Base-by-base conservation (phyloP, 306 rosid species). In the Quercus ilex region DNA sequence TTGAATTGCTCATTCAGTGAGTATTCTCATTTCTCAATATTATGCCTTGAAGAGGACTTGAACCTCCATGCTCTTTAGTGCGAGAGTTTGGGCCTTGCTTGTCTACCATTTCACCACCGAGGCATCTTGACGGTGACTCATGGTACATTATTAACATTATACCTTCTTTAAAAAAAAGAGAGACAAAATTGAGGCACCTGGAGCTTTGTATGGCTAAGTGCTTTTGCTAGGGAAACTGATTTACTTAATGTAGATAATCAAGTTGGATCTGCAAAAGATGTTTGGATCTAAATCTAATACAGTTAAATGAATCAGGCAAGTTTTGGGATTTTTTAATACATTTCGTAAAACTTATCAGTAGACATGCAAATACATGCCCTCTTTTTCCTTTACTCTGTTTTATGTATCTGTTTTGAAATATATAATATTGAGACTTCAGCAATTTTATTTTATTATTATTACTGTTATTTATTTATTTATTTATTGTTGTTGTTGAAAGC, bases 241-340 rank as follows among this genome's bases (percentile, higher is more conserved):
- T 59, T 57, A 20, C 64, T 69, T 59, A 19, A 71, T 43, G 30
- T 81, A 65, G 75, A 69, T 60, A 57, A 46, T 72, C 43, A 51
- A 63, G 75, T 55, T 77, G 41, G 71, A 63, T 63, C 65, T 30
- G 55, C 41, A 20, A 53, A 28, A 11, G 79, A 19, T 51, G 77
- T 46, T 68, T 71, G 70, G 35, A 23, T 59, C 31, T 4, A 23
- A 53, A 62, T 55, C 30, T 6, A 35, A 2, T 19, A 35, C 20
- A 49, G 76, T 74, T 31, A 25, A 65, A 28, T 5, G 71, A 20
- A 77, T 14, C 51, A 12, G 35, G 49, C 23, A 67, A 33, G 35
- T 67, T 67, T 67, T 6, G 51, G 30, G 14, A 1, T 8, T 38
- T 41, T 41, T 8, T 2, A 33, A 28, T 28, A 63, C 19, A 18